These are phyloP conservation scores for Niveomyces coronatus DNA, from an alignment of 2,329 filamentous ascomycete species.

Conservation along the genomic window DNA sequence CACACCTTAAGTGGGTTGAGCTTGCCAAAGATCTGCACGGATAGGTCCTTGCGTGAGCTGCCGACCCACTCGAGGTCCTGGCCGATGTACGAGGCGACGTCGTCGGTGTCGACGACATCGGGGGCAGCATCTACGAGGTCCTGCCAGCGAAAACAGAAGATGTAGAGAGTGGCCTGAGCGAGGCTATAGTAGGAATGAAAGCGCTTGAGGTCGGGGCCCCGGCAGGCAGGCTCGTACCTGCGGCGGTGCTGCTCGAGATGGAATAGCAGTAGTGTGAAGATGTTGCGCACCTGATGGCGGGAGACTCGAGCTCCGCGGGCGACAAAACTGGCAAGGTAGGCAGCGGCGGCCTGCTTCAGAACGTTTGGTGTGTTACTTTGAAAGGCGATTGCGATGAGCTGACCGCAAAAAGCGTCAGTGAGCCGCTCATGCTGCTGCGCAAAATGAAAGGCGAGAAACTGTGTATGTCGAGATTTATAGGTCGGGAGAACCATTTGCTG, in stretches of 20 bases:
- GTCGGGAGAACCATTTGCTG: slow-evolving; percentile 80
- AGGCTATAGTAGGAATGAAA: slow-evolving; percentile 81
- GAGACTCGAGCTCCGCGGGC: slow-evolving; percentile 79
- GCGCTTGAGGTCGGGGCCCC: slow-evolving; percentile 73
- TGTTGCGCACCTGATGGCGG: slow-evolving; percentile 63
- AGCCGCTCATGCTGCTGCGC: slow-evolving; percentile 71
- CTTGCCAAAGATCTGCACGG: slow-evolving; percentile 70
- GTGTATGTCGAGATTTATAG: slow-evolving; percentile 83
- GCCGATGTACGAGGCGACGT: slow-evolving; percentile 48
- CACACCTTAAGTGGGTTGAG: slow-evolving; percentile 95
- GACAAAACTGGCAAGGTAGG: slow-evolving; percentile 91
- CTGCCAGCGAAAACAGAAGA: slow-evolving; percentile 96
- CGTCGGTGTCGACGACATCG: slow-evolving; percentile 51
- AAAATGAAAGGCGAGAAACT: slow-evolving; percentile 95
- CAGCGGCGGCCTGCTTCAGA: slow-evolving; percentile 72
- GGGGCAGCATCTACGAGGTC: slow-evolving; percentile 62
- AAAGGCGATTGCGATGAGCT: slow-evolving; percentile 43
- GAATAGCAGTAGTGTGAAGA: slow-evolving; percentile 68
- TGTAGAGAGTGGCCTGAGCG: slow-evolving; percentile 83
- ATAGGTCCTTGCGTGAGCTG: slow-evolving; percentile 62
- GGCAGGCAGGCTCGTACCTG: slow-evolving; percentile 62
- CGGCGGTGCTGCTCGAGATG: slow-evolving; percentile 68
- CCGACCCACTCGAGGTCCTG: slow-evolving; percentile 72
- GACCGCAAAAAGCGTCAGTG: slow-evolving; percentile 72
- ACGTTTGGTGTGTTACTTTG: slow-evolving; percentile 59